Evolutionary conservation across 305 asterid species (phyloP), one percentile per base, ranked within the genome.

Genomic region (Galium porrigens): DNA sequence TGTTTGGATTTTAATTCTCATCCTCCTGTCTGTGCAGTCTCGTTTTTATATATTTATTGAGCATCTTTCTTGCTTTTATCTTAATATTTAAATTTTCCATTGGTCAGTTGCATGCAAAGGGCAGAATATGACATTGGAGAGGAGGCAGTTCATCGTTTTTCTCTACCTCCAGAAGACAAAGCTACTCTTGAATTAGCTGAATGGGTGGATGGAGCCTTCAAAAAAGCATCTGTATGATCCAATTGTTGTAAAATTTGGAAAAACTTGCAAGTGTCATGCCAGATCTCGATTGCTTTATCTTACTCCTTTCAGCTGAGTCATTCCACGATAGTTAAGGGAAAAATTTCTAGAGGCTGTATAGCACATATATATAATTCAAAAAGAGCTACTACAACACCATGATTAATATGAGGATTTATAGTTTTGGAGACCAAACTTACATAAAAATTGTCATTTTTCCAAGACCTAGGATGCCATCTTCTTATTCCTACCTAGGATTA

Each of bases 131-230:
- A 92, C 83, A 86, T 92, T 29, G 99, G 99, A 51, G 99, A 79
- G 74, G 96, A 92, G 82, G 96, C 97, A 37, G 88, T 92, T 72
- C 82, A 87, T 73, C 97, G 99, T 70, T 92, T 87, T 77, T 86
- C 99, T 70, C 77, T 92, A 74, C 84, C 99, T 71, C 92, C 95
- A 46, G 99, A 92, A 84, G 97, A 92, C 81, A 92, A 89, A 86
- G 99, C 97, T 37, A 89, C 92, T 29, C 76, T 92, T 67, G 94
- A 81, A 74, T 79, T 92, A 74, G 86, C 95, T 65, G 94, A 87
- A 76, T 92, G 99, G 99, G 96, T 92, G 72, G 96, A 89, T 74
- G 80, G 86, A 18, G 89, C 99, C 83, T 85, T 84, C 73, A 78
- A 68, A 66, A 82, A 77, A 82, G 86, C 90, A 79, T 87, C 96